Percentiles rank a stretch among this genome's conserved stretches.
phyloP scores from a whole-genome alignment of 2,329 filamentous ascomycete species.

The Ophiostoma sp. region DNA sequence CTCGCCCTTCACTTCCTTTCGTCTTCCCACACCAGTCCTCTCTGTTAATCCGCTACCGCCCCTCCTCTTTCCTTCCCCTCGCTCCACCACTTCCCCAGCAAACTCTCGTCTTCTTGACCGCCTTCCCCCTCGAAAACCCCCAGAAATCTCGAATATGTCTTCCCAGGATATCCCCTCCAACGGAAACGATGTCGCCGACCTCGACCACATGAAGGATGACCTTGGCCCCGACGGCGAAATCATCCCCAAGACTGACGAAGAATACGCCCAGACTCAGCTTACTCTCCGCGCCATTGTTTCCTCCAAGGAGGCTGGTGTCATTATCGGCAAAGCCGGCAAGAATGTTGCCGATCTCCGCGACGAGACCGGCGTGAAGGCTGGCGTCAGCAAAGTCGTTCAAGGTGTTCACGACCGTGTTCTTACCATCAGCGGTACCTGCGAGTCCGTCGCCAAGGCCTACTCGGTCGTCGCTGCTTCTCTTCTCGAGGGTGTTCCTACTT shows the following conservation, averaged over 20 bases:
- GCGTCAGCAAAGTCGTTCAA: constrained; percentile 97
- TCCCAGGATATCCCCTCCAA: constrained; percentile 54
- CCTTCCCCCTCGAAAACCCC: constrained; percentile 17
- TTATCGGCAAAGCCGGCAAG: constrained; percentile 98
- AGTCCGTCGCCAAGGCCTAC: constrained; percentile 86
- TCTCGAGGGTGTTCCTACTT: constrained; percentile 84
- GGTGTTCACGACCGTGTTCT: constrained; percentile 96
- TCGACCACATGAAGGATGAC: constrained; percentile 62
- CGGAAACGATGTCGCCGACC: constrained; percentile 56
- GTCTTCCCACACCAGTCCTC: neutral
- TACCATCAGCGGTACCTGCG: constrained; percentile 86
- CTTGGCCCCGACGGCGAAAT: constrained; percentile 70
- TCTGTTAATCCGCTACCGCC: constrained; percentile 9
- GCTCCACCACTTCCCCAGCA: constrained; percentile 4
- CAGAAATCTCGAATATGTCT: constrained; percentile 47
- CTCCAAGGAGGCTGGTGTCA: constrained; percentile 97
- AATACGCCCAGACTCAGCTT: constrained; percentile 87
- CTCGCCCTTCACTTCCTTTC: neutral
- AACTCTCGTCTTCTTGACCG: constrained; percentile 21
- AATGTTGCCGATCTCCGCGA: constrained; percentile 96
- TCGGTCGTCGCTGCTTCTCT: constrained; percentile 86
- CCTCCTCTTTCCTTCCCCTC: constrained; percentile 9
- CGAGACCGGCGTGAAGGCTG: constrained; percentile 95
- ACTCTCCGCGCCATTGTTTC: constrained; percentile 97
- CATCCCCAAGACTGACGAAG: constrained; percentile 87